Evolutionary conservation across 306 rosid genomes (phyloP).

Genomic region (Comarum palustre): DNA sequence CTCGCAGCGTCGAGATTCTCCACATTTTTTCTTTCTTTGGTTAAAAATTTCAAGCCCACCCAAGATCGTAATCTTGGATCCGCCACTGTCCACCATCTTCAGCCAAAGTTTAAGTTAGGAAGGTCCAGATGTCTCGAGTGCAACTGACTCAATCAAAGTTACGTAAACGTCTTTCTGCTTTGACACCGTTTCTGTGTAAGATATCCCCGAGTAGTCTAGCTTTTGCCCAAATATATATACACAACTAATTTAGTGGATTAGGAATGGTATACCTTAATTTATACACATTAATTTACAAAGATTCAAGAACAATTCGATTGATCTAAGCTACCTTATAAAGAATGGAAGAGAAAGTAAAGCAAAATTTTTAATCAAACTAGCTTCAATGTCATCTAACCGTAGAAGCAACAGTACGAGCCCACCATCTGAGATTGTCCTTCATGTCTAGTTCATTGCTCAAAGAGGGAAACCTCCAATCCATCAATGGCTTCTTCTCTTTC

Average conservation of each 20-base stretch:
- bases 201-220: too few species aligned
- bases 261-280: not conserved
- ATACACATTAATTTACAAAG: conserved; percentile 18
- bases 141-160: too few species aligned
- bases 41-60: too few species aligned
- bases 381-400: conserved; percentile 46
- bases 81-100: too few species aligned
- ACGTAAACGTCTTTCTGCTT: too few species aligned
- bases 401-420: conserved; percentile 92
- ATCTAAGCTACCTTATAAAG: not conserved
- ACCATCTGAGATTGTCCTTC: conserved; percentile 62
- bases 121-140: too few species aligned
- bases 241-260: not conserved
- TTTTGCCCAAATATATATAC: too few species aligned
- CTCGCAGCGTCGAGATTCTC: too few species aligned
- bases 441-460: conserved; percentile 52
- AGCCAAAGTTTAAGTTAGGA: too few species aligned
- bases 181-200: too few species aligned
- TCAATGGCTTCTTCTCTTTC: conserved; percentile 44
- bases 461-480: conserved; percentile 66
- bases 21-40: too few species aligned
- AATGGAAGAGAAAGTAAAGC: not conserved
- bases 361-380: not conserved
- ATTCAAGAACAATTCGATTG: not conserved
- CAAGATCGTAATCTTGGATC: too few species aligned